These are phyloP conservation scores for Yamadazyma membranifaciens DNA, from an alignment of 1,139 yeast genomes.

Conservation along the genomic window DNA sequence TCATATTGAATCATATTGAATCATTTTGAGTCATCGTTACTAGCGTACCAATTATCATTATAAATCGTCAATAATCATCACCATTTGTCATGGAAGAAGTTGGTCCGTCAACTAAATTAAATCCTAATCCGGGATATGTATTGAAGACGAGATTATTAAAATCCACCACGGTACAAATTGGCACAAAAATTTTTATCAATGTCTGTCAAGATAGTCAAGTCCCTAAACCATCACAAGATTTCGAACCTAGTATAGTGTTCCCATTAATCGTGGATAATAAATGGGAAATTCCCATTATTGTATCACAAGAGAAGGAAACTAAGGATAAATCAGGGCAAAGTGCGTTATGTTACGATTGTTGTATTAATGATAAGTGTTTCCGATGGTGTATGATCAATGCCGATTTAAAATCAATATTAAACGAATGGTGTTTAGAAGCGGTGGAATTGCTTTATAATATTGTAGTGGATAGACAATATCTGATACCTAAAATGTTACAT, in stretches of 20 bases:
- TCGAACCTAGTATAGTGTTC: constrained; percentile 57
- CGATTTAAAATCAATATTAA: constrained; percentile 47
- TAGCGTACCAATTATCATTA: no score
- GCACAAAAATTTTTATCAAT: constrained; percentile 75
- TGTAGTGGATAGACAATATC: constrained; percentile 41
- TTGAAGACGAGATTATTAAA: constrained; percentile 54
- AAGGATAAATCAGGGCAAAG: constrained; percentile 68
- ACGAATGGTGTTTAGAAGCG: constrained; percentile 69
- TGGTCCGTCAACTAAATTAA: constrained; percentile 19
- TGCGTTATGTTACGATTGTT: constrained; percentile 73
- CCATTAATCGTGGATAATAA: constrained; percentile 66
- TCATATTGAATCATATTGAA: constrained; percentile 1
- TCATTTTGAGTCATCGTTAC: neutral
- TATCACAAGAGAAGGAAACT: constrained; percentile 54
- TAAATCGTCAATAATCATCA: no score
- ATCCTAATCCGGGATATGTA: constrained; percentile 64
- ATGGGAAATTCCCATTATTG: constrained; percentile 84
- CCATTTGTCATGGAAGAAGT: constrained; percentile 19
- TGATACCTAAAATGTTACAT: constrained; percentile 59
- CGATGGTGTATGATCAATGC: constrained; percentile 58
- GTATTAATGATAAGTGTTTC: constrained; percentile 60
- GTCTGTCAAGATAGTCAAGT: constrained; percentile 65
- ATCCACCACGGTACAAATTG: constrained; percentile 24
- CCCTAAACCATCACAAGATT: constrained; percentile 50
- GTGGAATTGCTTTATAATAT: constrained; percentile 50